Evolutionary conservation across 1,139 yeast species (phyloP).

Genomic region (Saccharomyces uvarum): DNA sequence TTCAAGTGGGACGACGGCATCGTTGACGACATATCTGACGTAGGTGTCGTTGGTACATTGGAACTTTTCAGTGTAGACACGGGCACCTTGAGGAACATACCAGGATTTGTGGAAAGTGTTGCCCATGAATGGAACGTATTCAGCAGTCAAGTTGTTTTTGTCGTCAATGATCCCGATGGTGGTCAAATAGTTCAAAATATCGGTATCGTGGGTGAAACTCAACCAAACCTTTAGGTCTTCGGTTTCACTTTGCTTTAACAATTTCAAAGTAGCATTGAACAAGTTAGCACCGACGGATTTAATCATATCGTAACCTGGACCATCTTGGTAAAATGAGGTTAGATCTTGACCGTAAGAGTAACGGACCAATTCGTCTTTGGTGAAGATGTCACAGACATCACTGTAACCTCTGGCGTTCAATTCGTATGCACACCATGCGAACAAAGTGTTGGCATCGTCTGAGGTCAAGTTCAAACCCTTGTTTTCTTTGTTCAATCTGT

Average conservation of each 20-base stretch:
- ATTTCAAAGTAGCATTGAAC: constrained; percentile 39
- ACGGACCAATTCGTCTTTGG: constrained; percentile 46
- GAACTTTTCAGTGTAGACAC: constrained; percentile 46
- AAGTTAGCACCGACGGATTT: constrained; percentile 43
- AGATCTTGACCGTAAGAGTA: constrained; percentile 44
- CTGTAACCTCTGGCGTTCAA: constrained; percentile 48
- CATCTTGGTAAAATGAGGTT: constrained; percentile 43
- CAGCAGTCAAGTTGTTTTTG: constrained; percentile 15
- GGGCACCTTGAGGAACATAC: constrained; percentile 51
- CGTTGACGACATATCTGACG: constrained; percentile 50
- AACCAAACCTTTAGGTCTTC: constrained; percentile 33
- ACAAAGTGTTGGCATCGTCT: constrained; percentile 39
- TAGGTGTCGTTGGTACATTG: constrained; percentile 34
- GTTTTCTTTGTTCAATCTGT: constrained; percentile 36
- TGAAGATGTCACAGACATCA: constrained; percentile 47
- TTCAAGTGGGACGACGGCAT: constrained; percentile 51
- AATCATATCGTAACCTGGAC: constrained; percentile 46
- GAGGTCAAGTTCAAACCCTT: constrained; percentile 39
- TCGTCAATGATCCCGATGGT: constrained; percentile 45
- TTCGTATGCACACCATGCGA: constrained; percentile 52
- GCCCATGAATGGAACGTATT: constrained; percentile 38
- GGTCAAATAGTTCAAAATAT: constrained; percentile 43
- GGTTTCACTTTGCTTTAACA: constrained; percentile 21
- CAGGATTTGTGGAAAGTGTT: constrained; percentile 18
- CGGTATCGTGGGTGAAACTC: constrained; percentile 55